Conservation (phyloP, 345 rosid genomes). For the Eucalyptus erythrocorys region DNA sequence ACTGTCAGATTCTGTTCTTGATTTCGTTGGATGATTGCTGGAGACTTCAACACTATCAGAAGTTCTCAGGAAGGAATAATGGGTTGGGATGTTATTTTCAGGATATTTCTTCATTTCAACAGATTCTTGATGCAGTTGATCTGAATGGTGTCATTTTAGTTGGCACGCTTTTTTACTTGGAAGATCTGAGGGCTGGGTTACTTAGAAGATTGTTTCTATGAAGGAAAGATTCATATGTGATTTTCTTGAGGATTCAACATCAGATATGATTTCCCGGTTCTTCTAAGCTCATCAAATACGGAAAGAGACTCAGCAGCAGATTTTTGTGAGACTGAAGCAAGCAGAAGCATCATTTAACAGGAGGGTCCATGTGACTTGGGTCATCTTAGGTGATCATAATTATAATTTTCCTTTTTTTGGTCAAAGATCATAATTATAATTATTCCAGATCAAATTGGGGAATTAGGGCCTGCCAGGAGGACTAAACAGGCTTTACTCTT, state of each 20-base stretch:
- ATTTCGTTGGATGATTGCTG: neutral
- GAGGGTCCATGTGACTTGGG: neutral
- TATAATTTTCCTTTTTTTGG: neutral
- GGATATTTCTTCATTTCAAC: neutral
- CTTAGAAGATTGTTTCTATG: neutral
- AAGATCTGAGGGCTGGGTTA: neutral
- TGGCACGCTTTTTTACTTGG: neutral
- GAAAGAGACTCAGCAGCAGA: neutral
- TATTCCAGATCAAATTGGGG: neutral
- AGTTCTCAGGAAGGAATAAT: neutral
- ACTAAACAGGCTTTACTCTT: neutral
- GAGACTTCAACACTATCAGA: neutral
- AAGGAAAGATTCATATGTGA: neutral
- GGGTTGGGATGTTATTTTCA: neutral
- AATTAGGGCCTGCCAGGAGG: neutral
- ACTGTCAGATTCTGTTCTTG: neutral
- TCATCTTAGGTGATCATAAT: neutral
- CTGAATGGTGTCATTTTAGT: neutral
- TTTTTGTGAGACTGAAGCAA: neutral
- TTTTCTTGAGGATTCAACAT: neutral
- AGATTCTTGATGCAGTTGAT: neutral
- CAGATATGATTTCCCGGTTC: neutral
- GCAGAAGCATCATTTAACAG: neutral
- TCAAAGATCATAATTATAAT: neutral
- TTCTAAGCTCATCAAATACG: neutral